Base-by-base conservation (phyloP, 2,329 filamentous ascomycete species). In the Pseudogymnoascus sp. region DNA sequence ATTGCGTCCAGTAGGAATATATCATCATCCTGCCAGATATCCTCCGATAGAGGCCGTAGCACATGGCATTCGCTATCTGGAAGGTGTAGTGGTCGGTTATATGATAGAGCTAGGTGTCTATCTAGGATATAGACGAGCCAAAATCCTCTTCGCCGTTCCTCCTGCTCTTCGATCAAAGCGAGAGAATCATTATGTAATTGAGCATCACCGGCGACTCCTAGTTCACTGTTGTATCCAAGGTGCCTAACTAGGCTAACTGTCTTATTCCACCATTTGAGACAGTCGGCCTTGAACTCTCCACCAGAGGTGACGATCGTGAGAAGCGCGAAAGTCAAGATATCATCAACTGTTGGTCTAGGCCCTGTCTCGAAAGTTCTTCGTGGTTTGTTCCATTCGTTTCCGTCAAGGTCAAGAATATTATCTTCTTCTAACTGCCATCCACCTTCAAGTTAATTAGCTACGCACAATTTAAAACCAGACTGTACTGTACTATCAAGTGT, bases 221-320 rank as follows among this genome's bases (percentile, higher is more conserved):
- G 21, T 14, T 44, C 42, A 14, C 19, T 24, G 13, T 44, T 44
- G 10, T 44, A 44, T 3, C 42, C 42, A 44, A 44, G 42, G 42
- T 44, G 42, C 42, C 42, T 44, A 13, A 44, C 42, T 44, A 44
- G 19, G 19, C 42, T 14, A 44, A 44, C 42, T 19, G 78, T 75
- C 65, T 79, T 79, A 64, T 74, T 76, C 76, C 76, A 79, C 79
- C 79, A 81, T 64, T 76, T 78, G 61, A 78, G 72, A 64, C 75
- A 77, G 64, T 81, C 80, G 3, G 76, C 75, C 67, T 81, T 81
- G 73, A 79, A 80, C 60, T 80, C 78, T 10, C 78, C 75, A 0
- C 77, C 78, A 0, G 79, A 81, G 3, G 80, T 75, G 0, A 77
- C 77, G 31, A 80, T 77, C 11, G 76, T 75, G 5, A 81, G 70